Percentiles rank a stretch among this genome's conserved stretches.
These are phyloP conservation scores for Grigorovia transvaalensis DNA, from an alignment of 805 yeast species.

Conservation along the genomic window DNA sequence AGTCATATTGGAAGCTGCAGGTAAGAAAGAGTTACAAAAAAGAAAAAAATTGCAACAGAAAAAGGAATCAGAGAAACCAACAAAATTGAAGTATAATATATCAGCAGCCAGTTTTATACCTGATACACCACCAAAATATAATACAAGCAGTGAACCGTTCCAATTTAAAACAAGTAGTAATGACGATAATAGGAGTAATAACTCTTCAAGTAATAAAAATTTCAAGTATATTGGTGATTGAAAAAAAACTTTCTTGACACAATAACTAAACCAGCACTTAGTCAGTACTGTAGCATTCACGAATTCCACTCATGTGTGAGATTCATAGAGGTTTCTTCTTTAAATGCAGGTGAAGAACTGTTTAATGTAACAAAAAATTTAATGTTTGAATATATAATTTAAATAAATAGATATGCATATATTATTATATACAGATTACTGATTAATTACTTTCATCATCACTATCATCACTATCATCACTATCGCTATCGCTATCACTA, in stretches of 20 bases:
- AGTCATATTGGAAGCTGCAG: slow-evolving; percentile 26
- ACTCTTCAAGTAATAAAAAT: not conserved
- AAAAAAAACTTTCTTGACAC: not conserved
- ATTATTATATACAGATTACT: not conserved
- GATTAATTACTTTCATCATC: slow-evolving; percentile 8
- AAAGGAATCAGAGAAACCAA: slow-evolving; percentile 6
- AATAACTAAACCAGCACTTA: too few relatives aligned
- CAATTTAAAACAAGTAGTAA: not conserved
- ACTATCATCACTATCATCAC: not conserved
- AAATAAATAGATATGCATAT: not conserved
- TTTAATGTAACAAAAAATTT: not conserved
- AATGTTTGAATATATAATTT: not conserved
- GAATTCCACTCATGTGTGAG: too few relatives aligned
- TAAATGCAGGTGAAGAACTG: too few relatives aligned
- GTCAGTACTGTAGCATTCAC: too few relatives aligned
- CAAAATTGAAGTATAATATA: not conserved
- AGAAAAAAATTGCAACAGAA: slow-evolving; percentile 15
- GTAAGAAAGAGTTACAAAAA: slow-evolving; percentile 22
- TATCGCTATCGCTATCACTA: slow-evolving; percentile 3
- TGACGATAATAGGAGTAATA: too few relatives aligned
- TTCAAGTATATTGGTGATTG: not conserved
- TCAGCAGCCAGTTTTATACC: not conserved
- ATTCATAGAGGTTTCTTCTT: too few relatives aligned
- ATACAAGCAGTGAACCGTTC: slow-evolving; percentile 1
- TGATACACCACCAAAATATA: not conserved